Evolutionary conservation across 805 yeast genomes (phyloP).

Genomic region (Hanseniaspora taiwanica): DNA sequence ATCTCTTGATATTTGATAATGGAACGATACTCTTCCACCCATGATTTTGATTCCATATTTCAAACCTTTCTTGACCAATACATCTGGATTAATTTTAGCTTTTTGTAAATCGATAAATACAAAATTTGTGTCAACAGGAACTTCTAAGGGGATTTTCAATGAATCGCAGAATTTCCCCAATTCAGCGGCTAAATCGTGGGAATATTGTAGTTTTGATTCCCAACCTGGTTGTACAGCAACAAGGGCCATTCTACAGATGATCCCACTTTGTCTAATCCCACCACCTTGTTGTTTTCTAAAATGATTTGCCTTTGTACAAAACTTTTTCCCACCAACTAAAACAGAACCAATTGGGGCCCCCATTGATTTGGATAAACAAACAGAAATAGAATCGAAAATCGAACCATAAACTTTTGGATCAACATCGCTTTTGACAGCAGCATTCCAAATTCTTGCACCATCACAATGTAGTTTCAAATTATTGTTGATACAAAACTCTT

Average conservation of each 20-base stretch:
- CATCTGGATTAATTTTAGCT: slow-evolving; percentile 43
- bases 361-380: slow-evolving; percentile 77
- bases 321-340: slow-evolving; percentile 49
- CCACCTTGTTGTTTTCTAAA: slow-evolving; percentile 90
- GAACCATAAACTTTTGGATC: slow-evolving; percentile 52
- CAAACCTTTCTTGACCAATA: slow-evolving; percentile 37
- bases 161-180: slow-evolving; percentile 39
- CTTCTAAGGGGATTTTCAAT: slow-evolving; percentile 43
- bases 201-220: slow-evolving; percentile 32
- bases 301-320: slow-evolving; percentile 63
- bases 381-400: slow-evolving; percentile 76
- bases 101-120: slow-evolving; percentile 54
- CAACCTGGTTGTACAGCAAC: slow-evolving; percentile 65
- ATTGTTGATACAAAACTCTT: slow-evolving; percentile 51
- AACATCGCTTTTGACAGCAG: slow-evolving; percentile 54
- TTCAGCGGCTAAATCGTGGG: slow-evolving; percentile 38
- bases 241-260: slow-evolving; percentile 70
- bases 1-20: slow-evolving; percentile 46
- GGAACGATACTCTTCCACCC: slow-evolving; percentile 75
- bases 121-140: slow-evolving; percentile 78
- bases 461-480: slow-evolving; percentile 65
- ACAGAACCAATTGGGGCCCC: slow-evolving; percentile 93
- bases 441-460: slow-evolving; percentile 94
- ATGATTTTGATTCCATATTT: slow-evolving; percentile 49
- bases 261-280: slow-evolving; percentile 81